These are phyloP conservation scores for Coniferiporia sulphurascens DNA, from an alignment of 1,284 basidiomycete genomes.

Conservation along the genomic window DNA sequence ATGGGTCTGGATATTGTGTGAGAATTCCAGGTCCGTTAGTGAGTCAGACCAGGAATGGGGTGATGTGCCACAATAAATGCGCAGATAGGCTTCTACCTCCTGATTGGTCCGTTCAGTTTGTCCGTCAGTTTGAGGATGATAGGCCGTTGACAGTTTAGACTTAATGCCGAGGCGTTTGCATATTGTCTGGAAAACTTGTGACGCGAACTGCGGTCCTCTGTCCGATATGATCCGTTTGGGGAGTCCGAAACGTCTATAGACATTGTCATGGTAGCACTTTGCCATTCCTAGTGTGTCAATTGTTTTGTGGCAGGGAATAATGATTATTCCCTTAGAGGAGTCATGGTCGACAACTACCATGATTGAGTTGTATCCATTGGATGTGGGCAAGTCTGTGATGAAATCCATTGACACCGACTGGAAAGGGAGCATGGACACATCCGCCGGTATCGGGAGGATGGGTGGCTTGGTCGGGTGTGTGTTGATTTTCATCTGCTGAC, in stretches of 20 bases:
- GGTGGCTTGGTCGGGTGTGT: slow-evolving; percentile 14
- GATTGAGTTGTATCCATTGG: background rate
- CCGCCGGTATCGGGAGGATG: background rate
- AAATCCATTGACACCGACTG: slow-evolving; percentile 31
- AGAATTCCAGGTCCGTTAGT: slow-evolving; percentile 24
- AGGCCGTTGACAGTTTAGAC: slow-evolving; percentile 21
- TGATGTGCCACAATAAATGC: slow-evolving; percentile 20
- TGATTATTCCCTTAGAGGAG: background rate
- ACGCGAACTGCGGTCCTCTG: slow-evolving; percentile 19
- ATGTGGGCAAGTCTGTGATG: slow-evolving; percentile 25
- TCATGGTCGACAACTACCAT: background rate
- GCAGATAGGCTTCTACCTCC: slow-evolving; percentile 22
- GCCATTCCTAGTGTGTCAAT: slow-evolving; percentile 25
- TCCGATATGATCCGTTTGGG: slow-evolving; percentile 19
- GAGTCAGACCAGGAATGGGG: slow-evolving; percentile 29
- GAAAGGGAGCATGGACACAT: background rate
- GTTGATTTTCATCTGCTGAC: slow-evolving; percentile 33
- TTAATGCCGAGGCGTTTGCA: slow-evolving; percentile 11
- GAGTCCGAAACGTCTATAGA: background rate
- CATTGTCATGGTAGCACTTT: background rate
- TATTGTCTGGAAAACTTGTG: slow-evolving; percentile 18
- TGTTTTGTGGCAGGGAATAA: background rate
- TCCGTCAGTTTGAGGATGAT: slow-evolving; percentile 27
- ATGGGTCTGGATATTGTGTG: background rate
- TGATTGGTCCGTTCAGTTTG: slow-evolving; percentile 28